phyloP scores from a whole-genome alignment of 2,329 filamentous ascomycete genomes.

The Zymoseptoria ardabiliae region DNA sequence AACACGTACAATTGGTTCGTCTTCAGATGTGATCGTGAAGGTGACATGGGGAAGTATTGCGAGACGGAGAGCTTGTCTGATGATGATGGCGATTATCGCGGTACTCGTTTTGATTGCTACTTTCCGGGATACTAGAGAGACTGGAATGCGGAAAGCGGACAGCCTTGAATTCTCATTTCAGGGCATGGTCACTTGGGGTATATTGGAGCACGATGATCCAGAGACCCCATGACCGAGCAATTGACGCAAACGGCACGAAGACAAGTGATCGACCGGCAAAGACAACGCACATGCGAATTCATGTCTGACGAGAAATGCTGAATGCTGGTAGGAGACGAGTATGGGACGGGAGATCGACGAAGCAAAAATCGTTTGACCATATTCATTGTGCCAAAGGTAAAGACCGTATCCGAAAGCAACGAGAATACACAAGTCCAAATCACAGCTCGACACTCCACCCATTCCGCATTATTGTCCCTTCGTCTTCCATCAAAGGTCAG shows the following conservation, averaged over 20 bases:
- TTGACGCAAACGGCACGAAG: too few species aligned
- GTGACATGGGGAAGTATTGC: background rate
- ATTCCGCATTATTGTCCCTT: background rate
- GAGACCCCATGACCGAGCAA: too few species aligned
- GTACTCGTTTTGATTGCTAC: background rate
- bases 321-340: too few species aligned
- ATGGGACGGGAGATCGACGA: background rate
- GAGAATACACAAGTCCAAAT: background rate
- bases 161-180: too few species aligned
- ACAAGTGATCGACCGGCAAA: too few species aligned
- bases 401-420: background rate
- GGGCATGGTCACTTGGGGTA: too few species aligned
- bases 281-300: too few species aligned
- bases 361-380: background rate
- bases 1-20: constrained; percentile 2
- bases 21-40: background rate
- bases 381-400: background rate
- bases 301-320: too few species aligned
- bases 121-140: background rate
- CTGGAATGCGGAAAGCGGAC: background rate
- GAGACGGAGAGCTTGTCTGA: background rate
- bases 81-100: background rate
- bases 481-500: background rate
- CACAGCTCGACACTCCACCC: background rate
- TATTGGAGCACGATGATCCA: too few species aligned